Conservation (phyloP, 2,329 filamentous ascomycete genomes). For the Akanthomyces uredinophilus region DNA sequence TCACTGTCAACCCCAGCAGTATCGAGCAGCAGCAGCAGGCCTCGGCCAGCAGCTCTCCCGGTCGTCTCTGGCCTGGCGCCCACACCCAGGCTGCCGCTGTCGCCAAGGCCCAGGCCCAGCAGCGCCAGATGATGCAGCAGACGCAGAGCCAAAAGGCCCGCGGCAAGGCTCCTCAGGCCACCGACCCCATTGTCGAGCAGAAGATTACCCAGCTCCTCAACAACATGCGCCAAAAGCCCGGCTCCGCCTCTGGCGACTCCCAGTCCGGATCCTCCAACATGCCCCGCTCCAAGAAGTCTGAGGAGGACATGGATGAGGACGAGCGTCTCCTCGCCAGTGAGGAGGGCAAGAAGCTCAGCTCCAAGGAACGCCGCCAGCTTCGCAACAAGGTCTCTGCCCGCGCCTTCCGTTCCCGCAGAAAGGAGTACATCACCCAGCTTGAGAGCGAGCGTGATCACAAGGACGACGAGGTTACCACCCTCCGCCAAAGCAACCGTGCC, state of each 20-base stretch:
- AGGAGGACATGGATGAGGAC: conserved; percentile 98
- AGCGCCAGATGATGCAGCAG: conserved; percentile 53
- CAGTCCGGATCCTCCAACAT: conserved; percentile 59
- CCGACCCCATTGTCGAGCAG: conserved; percentile 76
- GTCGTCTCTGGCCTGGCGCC: conserved; percentile 86
- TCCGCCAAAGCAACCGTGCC: conserved; percentile 74
- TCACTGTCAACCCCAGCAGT: conserved; percentile 66
- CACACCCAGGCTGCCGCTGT: conserved; percentile 77
- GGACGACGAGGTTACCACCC: conserved; percentile 74
- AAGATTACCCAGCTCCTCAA: conserved; percentile 90
- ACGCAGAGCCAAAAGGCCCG: conserved; percentile 40
- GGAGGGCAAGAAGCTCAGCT: conserved; percentile 97
- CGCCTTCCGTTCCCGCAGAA: conserved; percentile 94
- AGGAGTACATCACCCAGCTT: conserved; percentile 96
- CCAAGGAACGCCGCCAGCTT: conserved; percentile 94
- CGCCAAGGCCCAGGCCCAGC: conserved; percentile 65
- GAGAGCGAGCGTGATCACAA: conserved; percentile 83
- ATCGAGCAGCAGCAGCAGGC: conserved; percentile 51
- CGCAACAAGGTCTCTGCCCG: conserved; percentile 98
- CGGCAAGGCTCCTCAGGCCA: conserved; percentile 45
- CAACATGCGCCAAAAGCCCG: conserved; percentile 77
- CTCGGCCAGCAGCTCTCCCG: conserved; percentile 44
- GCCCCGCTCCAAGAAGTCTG: conserved; percentile 78
- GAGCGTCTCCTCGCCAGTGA: conserved; percentile 91
- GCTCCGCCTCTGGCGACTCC: conserved; percentile 40